These are phyloP conservation scores for Fusarium redolens DNA, from an alignment of 2,329 filamentous ascomycete genomes.

Conservation along the genomic window DNA sequence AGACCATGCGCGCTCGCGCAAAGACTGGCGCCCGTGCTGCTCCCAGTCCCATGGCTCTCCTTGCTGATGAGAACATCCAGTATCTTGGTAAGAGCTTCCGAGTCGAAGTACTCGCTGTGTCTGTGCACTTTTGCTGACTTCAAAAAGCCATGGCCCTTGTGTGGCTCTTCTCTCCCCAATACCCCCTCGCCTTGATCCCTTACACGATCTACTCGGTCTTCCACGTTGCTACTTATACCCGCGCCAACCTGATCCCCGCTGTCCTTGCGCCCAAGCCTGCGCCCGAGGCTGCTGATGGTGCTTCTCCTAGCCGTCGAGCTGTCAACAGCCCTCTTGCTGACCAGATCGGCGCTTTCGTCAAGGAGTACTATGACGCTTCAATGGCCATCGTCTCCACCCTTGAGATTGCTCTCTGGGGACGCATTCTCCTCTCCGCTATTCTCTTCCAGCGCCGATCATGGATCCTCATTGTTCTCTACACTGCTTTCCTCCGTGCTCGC, in stretches of 20 bases:
- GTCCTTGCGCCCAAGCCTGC: slow-evolving; percentile 75
- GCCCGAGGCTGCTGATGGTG: slow-evolving; percentile 66
- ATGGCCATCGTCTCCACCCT: slow-evolving; percentile 93
- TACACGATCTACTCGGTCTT: slow-evolving; percentile 98
- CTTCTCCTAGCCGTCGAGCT: slow-evolving; percentile 57
- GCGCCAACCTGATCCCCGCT: slow-evolving; percentile 91
- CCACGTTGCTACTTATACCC: slow-evolving; percentile 96
- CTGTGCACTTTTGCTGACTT: slow-evolving; percentile 2
- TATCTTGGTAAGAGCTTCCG: slow-evolving; percentile 79
- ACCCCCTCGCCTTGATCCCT: slow-evolving; percentile 89
- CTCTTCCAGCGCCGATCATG: slow-evolving; percentile 92
- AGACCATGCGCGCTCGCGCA: slow-evolving; percentile 88
- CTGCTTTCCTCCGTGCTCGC: slow-evolving; percentile 89
- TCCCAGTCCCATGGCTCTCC: slow-evolving; percentile 71
- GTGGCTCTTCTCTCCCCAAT: slow-evolving; percentile 93
- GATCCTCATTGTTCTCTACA: slow-evolving; percentile 88
- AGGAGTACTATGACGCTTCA: slow-evolving; percentile 96
- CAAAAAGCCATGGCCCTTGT: slow-evolving; percentile 86
- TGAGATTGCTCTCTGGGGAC: slow-evolving; percentile 88
- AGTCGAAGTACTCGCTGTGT: not conserved
- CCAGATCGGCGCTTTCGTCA: slow-evolving; percentile 91
- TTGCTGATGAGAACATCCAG: slow-evolving; percentile 95
- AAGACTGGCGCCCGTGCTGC: slow-evolving; percentile 75
- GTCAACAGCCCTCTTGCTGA: slow-evolving; percentile 75
- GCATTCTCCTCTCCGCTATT: slow-evolving; percentile 82